A percentile compares a stretch with the other conserved stretches of the same genome.
phyloP scores from a whole-genome alignment of 225 moss, liverwort and hornwort species.

The Sphagnum contortum region DNA sequence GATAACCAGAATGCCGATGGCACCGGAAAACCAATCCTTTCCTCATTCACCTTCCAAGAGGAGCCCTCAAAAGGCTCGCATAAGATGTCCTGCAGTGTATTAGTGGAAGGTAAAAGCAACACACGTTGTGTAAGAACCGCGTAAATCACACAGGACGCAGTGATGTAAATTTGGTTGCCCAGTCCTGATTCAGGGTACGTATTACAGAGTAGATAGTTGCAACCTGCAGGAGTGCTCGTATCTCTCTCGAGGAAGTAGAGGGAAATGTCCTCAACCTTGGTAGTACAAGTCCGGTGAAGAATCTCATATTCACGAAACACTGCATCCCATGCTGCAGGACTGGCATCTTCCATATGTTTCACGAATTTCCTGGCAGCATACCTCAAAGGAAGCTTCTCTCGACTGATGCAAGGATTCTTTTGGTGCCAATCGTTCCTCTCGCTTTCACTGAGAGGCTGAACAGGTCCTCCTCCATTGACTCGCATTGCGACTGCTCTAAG shows the following conservation, averaged over 20 bases:
- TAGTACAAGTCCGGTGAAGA: constrained; percentile 64
- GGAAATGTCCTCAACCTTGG: constrained; percentile 21
- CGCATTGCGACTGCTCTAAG: too few species aligned
- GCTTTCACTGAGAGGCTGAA: constrained; percentile 15
- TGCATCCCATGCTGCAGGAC: constrained; percentile 16
- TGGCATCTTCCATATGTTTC: constrained; percentile 17
- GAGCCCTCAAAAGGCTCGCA: constrained; percentile 53
- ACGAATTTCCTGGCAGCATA: constrained; percentile 27
- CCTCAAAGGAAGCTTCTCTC: constrained; percentile 33
- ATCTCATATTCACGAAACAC: constrained; percentile 47
- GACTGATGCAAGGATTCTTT: constrained; percentile 50
- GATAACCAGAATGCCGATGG: too few species aligned
- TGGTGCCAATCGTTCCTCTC: constrained; percentile 29
- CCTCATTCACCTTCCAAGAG: constrained; percentile 23
- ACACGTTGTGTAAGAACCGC: constrained; percentile 39
- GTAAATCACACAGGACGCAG: constrained; percentile 23
- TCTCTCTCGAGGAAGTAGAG: constrained; percentile 21
- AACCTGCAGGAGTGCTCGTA: constrained; percentile 6
- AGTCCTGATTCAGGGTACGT: constrained; percentile 19
- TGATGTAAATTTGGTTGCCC: constrained; percentile 36
- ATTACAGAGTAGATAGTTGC: constrained; percentile 29
- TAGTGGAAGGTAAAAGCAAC: constrained; percentile 16
- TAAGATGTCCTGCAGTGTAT: constrained; percentile 14
- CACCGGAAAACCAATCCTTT: background rate
- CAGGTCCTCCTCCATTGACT: constrained; percentile 10